Evolutionary conservation across 495 filamentous ascomycete genomes (phyloP), one percentile per base, ranked within the genome.

Genomic region (Parmelia sp.): DNA sequence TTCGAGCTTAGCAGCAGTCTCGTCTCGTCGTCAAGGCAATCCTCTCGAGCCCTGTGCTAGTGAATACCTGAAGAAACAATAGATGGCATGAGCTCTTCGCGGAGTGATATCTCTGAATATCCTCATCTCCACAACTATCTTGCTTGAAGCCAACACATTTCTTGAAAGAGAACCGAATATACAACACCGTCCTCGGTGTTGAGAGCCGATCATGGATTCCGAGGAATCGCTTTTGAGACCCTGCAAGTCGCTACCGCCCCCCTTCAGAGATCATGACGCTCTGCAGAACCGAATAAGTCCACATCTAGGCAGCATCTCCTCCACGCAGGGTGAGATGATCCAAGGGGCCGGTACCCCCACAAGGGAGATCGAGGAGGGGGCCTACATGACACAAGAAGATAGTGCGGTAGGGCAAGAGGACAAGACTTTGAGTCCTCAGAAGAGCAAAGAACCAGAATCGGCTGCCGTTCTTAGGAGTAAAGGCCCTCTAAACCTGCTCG

Each of bases 401-500:
- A 37, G n/a, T 39, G 35, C 29, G 44, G 15, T 33, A 27, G 37
- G 25, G 11, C 62, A 51, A 42, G 39, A 61, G 11, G 39, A n/a
- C 15, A 68, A 69, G 44, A 70, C 71, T 39, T 65, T 70, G 23
- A 77, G 71, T 44, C 65, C 78, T 14, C 62, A 76, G 14, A 76
- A 76, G 63, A 75, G 70, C 29, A 80, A 76, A 61, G 74, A 76
- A 60, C 73, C 70, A 45, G 71, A 80, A 74, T 73, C 74, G 76
- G 68, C 56, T 3, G 36, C 33, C 0, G 11, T 1, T 21, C 69
- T 71, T 15, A 70, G 72, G 36, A 79, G 76, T 47, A 72, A 71
- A 19, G 73, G 70, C 31, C 79, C 78, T 23, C 70, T 87, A 37
- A 78, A 79, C 23, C 79, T 97, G 36, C 79, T 96, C 11, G 89